Evolutionary conservation across 108 stramenopile species (phyloP), one percentile per base, ranked within the genome.

Genomic region (Fragilariopsis cylindrus): DNA sequence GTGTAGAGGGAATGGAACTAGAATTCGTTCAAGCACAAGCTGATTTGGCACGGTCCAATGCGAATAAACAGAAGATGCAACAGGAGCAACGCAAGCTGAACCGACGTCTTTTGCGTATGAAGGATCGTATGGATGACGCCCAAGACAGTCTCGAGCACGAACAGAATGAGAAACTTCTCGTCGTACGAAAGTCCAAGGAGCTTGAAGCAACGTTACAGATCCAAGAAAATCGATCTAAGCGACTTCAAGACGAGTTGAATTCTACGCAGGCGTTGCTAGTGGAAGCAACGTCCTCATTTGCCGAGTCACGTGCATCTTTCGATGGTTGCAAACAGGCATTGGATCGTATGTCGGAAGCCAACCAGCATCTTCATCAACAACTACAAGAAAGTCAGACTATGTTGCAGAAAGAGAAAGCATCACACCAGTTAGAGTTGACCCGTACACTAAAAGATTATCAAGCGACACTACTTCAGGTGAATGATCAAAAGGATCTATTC

Each of bases 21-120:
- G 50, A 71, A 42, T 57, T 42, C n/a, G 42, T 71, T 15, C 70
- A 71, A 57, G 55, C 55, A 55, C 70, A 71, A 39, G 55, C 56
- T 5, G 70, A 56, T 43, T 13, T 71, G 40, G 55, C 57, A 8
- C 39, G 53, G 15, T 57, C 54, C 4, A 71, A 57, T 57, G 70
- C 55, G 12, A 46, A 15, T 5, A 40, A 57, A 43, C 70, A 44
- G 41, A 71, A 71, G 18, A 56, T 71, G 55, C 56, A 71, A 45
- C 70, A 57, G 44, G 70, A 56, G 19, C n/a, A 71, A 16, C 42
- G 57, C n/a, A 57, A 40, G 9, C 11, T 71, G 57, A 57, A 42
- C 40, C 53, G 49, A 42, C 67, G 39, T 5, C 5, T 68, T 52
- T 39, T n/a, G 45, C 48, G 7, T 39, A 49, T 50, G 48, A 48